Percentiles rank a stretch among this genome's conserved stretches.
Evolutionary conservation across 1,139 yeast species (phyloP).

Genomic region (Candida gigantensis): DNA sequence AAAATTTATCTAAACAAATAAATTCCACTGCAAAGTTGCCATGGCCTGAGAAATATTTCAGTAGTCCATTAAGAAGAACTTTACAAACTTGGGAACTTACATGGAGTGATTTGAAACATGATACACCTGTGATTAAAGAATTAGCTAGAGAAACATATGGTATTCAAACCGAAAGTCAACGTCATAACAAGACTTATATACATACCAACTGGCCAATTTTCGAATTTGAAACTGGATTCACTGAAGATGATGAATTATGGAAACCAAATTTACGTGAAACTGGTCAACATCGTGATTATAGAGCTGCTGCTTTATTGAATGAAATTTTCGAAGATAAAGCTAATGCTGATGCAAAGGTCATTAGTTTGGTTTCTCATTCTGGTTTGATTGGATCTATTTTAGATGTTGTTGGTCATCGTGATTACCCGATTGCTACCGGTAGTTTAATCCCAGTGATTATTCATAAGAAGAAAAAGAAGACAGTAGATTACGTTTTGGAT

Average conservation of each 20-base stretch:
- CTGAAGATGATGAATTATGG: slow-evolving; percentile 34
- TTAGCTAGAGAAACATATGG: slow-evolving; percentile 42
- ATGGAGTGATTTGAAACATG: slow-evolving; percentile 23
- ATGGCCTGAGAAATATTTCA: slow-evolving; percentile 29
- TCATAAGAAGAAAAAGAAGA: slow-evolving; percentile 12
- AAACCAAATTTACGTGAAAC: slow-evolving; percentile 12
- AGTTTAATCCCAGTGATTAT: slow-evolving; percentile 17
- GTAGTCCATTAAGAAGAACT: slow-evolving; percentile 40
- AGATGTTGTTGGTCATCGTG: slow-evolving; percentile 27
- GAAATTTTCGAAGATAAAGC: slow-evolving; percentile 28
- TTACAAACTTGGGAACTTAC: slow-evolving; percentile 33
- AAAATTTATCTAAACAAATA: slow-evolving; percentile 20
- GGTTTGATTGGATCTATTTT: slow-evolving; percentile 36
- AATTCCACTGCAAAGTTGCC: slow-evolving; percentile 22
- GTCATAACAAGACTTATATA: slow-evolving; percentile 32
- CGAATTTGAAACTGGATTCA: slow-evolving; percentile 30
- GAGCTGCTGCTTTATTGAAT: slow-evolving; percentile 32
- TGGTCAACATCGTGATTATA: slow-evolving; percentile 21
- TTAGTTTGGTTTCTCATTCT: slow-evolving; percentile 39
- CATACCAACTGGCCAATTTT: slow-evolving; percentile 23
- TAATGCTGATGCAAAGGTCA: slow-evolving; percentile 23
- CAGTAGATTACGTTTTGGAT: slow-evolving; percentile 12
- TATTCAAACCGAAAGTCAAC: slow-evolving; percentile 35
- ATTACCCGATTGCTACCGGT: slow-evolving; percentile 15
- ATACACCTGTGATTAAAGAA: slow-evolving; percentile 29